Evolutionary conservation across 345 rosid species (phyloP), one percentile per base, ranked within the genome.

Genomic region (Rhodamnia rubescens): DNA sequence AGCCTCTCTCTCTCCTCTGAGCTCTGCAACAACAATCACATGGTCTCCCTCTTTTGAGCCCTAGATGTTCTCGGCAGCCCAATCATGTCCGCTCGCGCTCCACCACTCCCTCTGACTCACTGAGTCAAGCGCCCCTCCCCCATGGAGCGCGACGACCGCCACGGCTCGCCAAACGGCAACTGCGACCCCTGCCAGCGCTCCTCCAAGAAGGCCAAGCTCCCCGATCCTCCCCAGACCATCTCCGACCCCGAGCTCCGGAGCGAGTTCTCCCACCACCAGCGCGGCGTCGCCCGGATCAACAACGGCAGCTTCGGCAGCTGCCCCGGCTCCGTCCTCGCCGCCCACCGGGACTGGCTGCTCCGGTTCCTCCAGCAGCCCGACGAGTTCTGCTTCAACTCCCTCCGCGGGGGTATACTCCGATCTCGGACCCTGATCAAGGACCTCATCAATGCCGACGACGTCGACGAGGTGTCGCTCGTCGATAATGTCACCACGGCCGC

Each of bases 401-500:
- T 95, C 87, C 88, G 90, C 49, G 89, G 91, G 6, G 90, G 92
- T 21, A 89, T 95, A 86, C 88, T 92, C 74, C 85, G 84, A 7
- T 95, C 99, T 2, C 93, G 99, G 42, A 81, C 87, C 6, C 82
- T 90, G 4, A 87, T 96, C 85, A 91, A 81, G 74, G 86, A 91
- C 12, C 82, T 96, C 18, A 85, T 96, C 88, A 96, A 96, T 88
- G 98, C 99, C 11, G 93, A 91, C 40, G 91, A 92, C 84, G 94
- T 90, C 16, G 93, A 92, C 14, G 98, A 96, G 74, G 87, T 96
- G 88, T 95, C 98, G 12, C 89, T 96, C 83, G 98, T 96, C n/a
- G 99, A 96, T 80, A 96, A 95, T 91, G 99, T 98, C 58, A 95
- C 99, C 85, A 95, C 99, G 14, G 98, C 99, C 20, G 99, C 93